Percentiles rank a stretch among this genome's conserved stretches.
These are phyloP conservation scores for Pseudonectria buxi DNA, from an alignment of 2,329 filamentous ascomycete genomes.

Conservation along the genomic window DNA sequence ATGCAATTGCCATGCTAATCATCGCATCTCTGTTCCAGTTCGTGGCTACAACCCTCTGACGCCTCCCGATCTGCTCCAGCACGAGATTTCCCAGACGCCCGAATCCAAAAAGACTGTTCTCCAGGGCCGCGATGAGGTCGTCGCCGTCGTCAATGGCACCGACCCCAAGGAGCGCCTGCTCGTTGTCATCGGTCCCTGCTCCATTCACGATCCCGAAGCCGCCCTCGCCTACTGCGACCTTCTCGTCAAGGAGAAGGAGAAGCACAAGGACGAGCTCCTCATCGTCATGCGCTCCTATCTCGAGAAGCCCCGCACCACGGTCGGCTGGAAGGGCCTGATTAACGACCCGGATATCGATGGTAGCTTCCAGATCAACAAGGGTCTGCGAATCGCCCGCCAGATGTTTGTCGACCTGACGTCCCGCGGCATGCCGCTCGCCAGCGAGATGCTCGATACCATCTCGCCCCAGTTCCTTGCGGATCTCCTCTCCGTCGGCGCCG, in stretches of 20 bases:
- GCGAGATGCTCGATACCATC: constrained; percentile 97
- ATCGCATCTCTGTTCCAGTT: constrained; percentile 49
- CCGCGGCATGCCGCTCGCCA: constrained; percentile 92
- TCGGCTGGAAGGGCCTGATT: constrained; percentile 98
- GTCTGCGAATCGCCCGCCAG: constrained; percentile 75
- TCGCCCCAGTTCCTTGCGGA: constrained; percentile 96
- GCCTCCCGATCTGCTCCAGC: constrained; percentile 87
- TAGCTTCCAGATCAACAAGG: constrained; percentile 99
- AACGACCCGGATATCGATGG: constrained; percentile 98
- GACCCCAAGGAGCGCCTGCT: constrained; percentile 54
- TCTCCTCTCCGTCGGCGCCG: constrained; percentile 81
- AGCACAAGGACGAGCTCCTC: constrained; percentile 81
- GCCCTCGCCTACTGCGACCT: constrained; percentile 90
- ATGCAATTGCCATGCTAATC: no score
- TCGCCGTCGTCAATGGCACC: constrained; percentile 61
- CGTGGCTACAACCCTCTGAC: constrained; percentile 91
- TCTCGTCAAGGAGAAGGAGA: constrained; percentile 73
- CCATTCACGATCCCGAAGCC: constrained; percentile 87
- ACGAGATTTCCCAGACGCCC: constrained; percentile 67
- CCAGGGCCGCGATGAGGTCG: constrained; percentile 55
- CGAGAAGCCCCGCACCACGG: constrained; percentile 95
- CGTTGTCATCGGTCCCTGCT: constrained; percentile 89
- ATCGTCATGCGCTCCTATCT: constrained; percentile 98
- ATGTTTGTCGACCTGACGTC: constrained; percentile 88
- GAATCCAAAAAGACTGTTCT: constrained; percentile 55